These are phyloP conservation scores for Pyrus pyrifolia DNA, from an alignment of 306 rosid genomes.

Conservation along the genomic window DNA sequence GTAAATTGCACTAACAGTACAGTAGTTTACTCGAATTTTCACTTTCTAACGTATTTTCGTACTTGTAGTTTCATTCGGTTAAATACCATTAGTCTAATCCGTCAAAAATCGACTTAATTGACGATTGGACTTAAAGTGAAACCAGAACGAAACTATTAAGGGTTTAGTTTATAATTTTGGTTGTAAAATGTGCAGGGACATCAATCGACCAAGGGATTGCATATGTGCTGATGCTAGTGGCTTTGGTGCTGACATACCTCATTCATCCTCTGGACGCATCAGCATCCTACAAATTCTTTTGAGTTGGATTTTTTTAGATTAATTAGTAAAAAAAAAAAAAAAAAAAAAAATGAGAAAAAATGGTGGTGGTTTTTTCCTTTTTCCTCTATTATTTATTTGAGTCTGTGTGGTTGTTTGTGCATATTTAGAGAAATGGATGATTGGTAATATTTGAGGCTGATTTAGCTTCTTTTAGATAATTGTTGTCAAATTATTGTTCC, in stretches of 20 bases:
- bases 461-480: not conserved
- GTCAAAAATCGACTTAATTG: too few relatives aligned
- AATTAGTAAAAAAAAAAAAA: not conserved
- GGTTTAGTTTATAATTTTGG: not conserved
- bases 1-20: too few relatives aligned
- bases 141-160: too few relatives aligned
- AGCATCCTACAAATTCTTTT: constrained; percentile 35
- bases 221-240: constrained; percentile 67
- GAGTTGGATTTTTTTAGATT: not conserved
- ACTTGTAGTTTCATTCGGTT: too few relatives aligned
- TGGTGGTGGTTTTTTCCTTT: not conserved
- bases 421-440: not conserved
- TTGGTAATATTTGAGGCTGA: not conserved
- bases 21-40: too few relatives aligned
- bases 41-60: too few relatives aligned
- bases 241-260: constrained; percentile 73
- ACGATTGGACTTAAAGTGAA: too few relatives aligned
- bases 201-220: constrained; percentile 85
- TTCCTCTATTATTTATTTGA: not conserved
- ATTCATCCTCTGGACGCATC: constrained; percentile 62
- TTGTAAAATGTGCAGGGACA: constrained; percentile 33
- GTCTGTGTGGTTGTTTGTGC: not conserved
- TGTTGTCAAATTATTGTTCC: not conserved
- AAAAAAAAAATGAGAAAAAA: not conserved
- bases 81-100: too few relatives aligned